Percentiles rank a stretch among this genome's conserved stretches.
phyloP scores from a whole-genome alignment of 306 rosid species.

The Citrullus amarus region DNA sequence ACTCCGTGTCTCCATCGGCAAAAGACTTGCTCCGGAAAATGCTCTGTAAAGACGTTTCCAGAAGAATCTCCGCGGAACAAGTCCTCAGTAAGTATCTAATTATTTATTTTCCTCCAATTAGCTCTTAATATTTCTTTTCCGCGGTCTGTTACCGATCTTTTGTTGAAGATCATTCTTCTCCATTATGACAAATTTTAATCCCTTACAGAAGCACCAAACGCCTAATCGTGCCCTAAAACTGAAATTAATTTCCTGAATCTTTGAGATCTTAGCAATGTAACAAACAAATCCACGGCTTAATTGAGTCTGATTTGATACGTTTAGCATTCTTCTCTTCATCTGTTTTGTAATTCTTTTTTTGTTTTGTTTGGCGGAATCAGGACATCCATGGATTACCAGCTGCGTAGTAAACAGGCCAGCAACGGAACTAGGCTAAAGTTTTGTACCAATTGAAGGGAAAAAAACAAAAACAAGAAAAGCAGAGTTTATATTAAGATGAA shows the following conservation, averaged over 20 bases:
- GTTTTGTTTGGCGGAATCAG: constrained; percentile 15
- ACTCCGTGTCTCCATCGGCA: constrained; percentile 31
- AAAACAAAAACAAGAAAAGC: not conserved
- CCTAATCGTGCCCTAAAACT: not conserved
- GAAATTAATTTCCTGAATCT: not conserved
- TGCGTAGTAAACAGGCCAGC: constrained; percentile 15
- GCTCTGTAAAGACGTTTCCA: constrained; percentile 49
- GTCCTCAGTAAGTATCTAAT: constrained; percentile 34
- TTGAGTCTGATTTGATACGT: not conserved
- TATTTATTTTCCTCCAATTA: not conserved
- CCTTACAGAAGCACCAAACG: not conserved
- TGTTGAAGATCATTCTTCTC: not conserved
- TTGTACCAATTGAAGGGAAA: not conserved
- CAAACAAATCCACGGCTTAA: not conserved
- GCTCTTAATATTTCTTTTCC: not conserved
- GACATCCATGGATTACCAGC: constrained; percentile 49
- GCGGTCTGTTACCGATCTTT: not conserved
- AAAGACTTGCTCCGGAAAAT: constrained; percentile 54
- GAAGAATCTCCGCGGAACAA: constrained; percentile 55
- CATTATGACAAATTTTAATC: not conserved
- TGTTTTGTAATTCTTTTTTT: not conserved
- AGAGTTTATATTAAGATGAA: not conserved
- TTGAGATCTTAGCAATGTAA: not conserved
- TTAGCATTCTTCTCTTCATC: not conserved
- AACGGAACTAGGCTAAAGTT: constrained; percentile 2